phyloP scores from a whole-genome alignment of 1,284 basidiomycete genomes.

The Jaminaea rosea region DNA sequence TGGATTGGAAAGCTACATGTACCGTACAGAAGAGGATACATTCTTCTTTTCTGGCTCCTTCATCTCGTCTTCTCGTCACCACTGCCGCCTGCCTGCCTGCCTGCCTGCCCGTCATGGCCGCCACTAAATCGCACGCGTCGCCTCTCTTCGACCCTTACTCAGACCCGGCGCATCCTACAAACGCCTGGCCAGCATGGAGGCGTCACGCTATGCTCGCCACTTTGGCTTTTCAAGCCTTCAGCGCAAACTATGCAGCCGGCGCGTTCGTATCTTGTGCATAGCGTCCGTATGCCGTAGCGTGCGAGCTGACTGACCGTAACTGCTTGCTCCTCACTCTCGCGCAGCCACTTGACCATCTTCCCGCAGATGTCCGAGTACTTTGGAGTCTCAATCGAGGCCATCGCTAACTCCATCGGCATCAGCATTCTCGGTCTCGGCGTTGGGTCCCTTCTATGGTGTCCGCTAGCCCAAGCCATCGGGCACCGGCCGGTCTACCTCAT shows the following conservation, averaged over 20 bases:
- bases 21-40: too few relatives aligned
- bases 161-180: not conserved
- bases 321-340: not conserved
- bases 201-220: not conserved
- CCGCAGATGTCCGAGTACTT: slow-evolving; percentile 29
- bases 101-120: too few relatives aligned
- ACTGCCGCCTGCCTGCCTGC: too few relatives aligned
- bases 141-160: slow-evolving; percentile 4
- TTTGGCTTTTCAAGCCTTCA: not conserved
- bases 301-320: not conserved
- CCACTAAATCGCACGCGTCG: too few relatives aligned
- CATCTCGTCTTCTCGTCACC: too few relatives aligned
- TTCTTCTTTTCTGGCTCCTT: too few relatives aligned
- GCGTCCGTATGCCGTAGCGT: not conserved
- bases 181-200: slow-evolving; percentile 2
- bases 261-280: not conserved
- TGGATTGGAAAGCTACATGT: too few relatives aligned
- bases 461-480: slow-evolving; percentile 32
- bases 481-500: slow-evolving; percentile 45
- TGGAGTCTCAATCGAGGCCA: slow-evolving; percentile 25
- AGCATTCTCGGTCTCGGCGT: slow-evolving; percentile 47
- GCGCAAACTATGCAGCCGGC: not conserved
- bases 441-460: slow-evolving; percentile 42
- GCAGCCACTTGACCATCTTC: slow-evolving; percentile 5
- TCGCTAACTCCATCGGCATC: slow-evolving; percentile 47